A percentile compares a stretch with the other conserved stretches of the same genome.
Evolutionary conservation across 2,329 filamentous ascomycete genomes (phyloP).

Genomic region (Stromatinia cepivora): DNA sequence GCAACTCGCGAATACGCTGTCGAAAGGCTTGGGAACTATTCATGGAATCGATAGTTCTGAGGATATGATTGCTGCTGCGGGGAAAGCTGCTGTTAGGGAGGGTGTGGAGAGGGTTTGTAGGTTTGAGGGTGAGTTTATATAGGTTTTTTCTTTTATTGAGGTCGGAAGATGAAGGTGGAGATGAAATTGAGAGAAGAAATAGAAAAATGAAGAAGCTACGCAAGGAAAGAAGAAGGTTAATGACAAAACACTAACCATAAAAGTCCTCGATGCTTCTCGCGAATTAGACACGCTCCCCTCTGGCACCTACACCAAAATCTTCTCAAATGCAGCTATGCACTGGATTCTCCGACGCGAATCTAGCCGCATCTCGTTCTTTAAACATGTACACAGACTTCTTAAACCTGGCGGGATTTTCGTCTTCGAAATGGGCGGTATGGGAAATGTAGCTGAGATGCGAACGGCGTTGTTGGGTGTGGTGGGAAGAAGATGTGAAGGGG

Average conservation of each 20-base stretch:
- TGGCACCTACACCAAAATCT: constrained; percentile 52
- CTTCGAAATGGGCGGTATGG: constrained; percentile 72
- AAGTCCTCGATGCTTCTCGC: constrained; percentile 50
- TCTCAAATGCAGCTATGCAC: constrained; percentile 64
- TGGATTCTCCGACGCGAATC: constrained; percentile 58
- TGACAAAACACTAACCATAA: too few relatives aligned
- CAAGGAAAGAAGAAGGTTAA: too few relatives aligned
- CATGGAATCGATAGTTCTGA: constrained; percentile 60
- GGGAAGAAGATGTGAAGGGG: constrained; percentile 46
- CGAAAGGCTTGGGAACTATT: constrained; percentile 50
- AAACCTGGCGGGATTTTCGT: constrained; percentile 57
- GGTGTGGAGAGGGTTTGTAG: constrained; percentile 29
- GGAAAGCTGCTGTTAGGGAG: constrained; percentile 39
- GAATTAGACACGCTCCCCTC: constrained; percentile 37
- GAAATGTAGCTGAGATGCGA: constrained; percentile 65
- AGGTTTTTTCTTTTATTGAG: neutral
- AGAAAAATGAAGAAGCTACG: too few relatives aligned
- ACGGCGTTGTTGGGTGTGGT: constrained; percentile 56
- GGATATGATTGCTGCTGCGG: constrained; percentile 58
- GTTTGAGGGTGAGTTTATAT: constrained; percentile 32
- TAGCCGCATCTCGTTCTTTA: constrained; percentile 52
- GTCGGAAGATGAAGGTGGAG: neutral
- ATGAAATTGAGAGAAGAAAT: neutral
- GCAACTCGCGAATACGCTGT: constrained; percentile 51
- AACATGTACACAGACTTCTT: constrained; percentile 52